Conservation (phyloP, 148 eudicot genomes). For the Rhododendron vialii region DNA sequence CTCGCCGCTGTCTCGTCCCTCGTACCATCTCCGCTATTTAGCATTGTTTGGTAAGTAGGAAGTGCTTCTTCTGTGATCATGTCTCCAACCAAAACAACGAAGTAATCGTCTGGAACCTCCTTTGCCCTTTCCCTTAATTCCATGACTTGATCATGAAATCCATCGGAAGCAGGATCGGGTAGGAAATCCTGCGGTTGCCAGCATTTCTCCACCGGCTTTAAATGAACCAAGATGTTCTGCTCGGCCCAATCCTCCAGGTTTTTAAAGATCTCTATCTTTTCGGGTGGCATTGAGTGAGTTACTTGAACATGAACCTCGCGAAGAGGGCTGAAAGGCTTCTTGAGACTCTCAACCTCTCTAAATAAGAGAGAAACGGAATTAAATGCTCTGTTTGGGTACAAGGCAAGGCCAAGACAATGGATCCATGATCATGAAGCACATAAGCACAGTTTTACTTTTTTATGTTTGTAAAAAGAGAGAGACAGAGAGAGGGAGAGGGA, state of each 20-base stretch:
- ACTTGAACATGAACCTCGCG: constrained; percentile 18
- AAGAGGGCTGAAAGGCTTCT: constrained; percentile 14
- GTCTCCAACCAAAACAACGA: constrained; percentile 25
- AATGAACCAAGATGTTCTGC: constrained; percentile 10
- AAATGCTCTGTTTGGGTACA: too few species aligned
- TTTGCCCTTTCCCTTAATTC: constrained; percentile 24
- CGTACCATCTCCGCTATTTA: constrained; percentile 18
- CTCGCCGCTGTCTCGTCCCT: constrained; percentile 25
- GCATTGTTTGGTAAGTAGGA: constrained; percentile 23
- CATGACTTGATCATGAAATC: constrained; percentile 19
- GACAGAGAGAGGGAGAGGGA: too few species aligned
- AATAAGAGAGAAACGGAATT: neutral
- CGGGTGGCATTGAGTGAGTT: constrained; percentile 17
- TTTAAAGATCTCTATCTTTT: constrained; percentile 15
- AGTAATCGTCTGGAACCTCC: constrained; percentile 20
- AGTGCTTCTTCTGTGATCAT: constrained; percentile 30
- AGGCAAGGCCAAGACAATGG: too few species aligned
- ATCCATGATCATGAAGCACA: too few species aligned
- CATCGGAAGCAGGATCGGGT: constrained; percentile 16
- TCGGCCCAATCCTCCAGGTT: constrained; percentile 12
- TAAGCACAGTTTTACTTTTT: too few species aligned
- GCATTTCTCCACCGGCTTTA: constrained; percentile 14
- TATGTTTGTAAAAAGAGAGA: too few species aligned
- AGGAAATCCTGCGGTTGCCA: constrained; percentile 21
- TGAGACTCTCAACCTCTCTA: constrained; percentile 14